These are phyloP conservation scores for Drosera capensis DNA, from an alignment of 148 eudicot genomes.

Conservation along the genomic window DNA sequence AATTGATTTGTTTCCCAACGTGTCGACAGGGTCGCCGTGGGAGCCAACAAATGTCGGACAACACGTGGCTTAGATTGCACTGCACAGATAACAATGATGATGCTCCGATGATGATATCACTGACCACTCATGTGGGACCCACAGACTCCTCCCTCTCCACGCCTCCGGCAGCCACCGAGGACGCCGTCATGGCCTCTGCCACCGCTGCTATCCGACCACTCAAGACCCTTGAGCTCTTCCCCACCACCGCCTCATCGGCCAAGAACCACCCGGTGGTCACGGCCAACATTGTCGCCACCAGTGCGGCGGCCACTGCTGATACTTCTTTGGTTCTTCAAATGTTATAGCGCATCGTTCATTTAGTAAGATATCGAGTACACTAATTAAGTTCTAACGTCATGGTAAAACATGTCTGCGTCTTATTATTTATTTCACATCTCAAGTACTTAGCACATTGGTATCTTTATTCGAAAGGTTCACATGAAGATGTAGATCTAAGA, in stretches of 20 bases:
- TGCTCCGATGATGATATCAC: not conserved
- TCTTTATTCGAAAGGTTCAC: no score
- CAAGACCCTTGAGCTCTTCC: conserved; percentile 9
- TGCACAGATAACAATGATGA: not conserved
- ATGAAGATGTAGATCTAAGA: no score
- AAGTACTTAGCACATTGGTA: no score
- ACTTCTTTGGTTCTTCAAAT: not conserved
- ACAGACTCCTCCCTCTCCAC: conserved; percentile 1
- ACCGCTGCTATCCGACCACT: not conserved
- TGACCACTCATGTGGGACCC: not conserved
- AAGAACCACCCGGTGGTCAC: no score
- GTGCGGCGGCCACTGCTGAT: not conserved
- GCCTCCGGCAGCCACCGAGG: not conserved
- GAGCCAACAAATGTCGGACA: not conserved
- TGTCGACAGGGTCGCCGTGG: no score
- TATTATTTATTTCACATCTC: no score
- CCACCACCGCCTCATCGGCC: conserved; percentile 1
- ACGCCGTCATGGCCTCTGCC: no score
- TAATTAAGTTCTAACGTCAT: no score
- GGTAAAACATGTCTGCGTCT: no score
- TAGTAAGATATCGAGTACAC: no score
- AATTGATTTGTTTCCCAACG: no score
- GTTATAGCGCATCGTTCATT: not conserved
- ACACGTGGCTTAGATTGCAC: not conserved
- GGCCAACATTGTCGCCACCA: not conserved